These are phyloP conservation scores for Pseudohyphozyma bogoriensis DNA, from an alignment of 768 basidiomycete genomes.

Conservation along the genomic window DNA sequence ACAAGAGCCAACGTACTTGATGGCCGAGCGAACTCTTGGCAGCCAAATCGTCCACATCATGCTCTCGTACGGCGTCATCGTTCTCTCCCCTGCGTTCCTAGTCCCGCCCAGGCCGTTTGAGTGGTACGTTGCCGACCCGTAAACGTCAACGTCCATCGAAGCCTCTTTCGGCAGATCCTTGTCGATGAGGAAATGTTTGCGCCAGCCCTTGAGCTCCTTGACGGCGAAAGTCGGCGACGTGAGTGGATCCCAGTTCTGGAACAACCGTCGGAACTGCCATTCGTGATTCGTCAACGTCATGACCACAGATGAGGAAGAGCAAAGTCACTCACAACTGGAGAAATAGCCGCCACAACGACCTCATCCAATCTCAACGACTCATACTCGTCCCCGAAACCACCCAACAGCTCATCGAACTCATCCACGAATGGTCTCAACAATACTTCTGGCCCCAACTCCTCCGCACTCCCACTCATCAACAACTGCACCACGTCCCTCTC, in stretches of 20 bases:
- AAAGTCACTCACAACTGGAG: slow-evolving; percentile 52
- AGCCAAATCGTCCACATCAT: slow-evolving; percentile 92
- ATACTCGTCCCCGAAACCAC: slow-evolving; percentile 63
- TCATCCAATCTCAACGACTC: slow-evolving; percentile 73
- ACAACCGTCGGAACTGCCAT: slow-evolving; percentile 56
- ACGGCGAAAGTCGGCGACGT: slow-evolving; percentile 51
- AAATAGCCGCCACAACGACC: slow-evolving; percentile 82
- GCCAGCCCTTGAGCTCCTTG: slow-evolving; percentile 36
- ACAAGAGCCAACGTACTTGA: slow-evolving; percentile 50
- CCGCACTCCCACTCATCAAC: neutral
- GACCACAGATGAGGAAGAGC: neutral
- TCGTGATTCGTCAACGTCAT: slow-evolving; percentile 5
- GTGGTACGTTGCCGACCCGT: neutral
- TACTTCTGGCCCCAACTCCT: neutral
- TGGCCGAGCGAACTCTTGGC: slow-evolving; percentile 79
- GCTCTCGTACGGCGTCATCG: slow-evolving; percentile 91
- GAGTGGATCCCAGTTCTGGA: slow-evolving; percentile 73
- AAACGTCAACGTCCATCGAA: neutral
- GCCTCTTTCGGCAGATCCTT: slow-evolving; percentile 3
- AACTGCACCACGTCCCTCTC: slow-evolving; percentile 40
- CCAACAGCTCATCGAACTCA: slow-evolving; percentile 59
- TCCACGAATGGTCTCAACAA: slow-evolving; percentile 59
- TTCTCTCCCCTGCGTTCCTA: slow-evolving; percentile 6
- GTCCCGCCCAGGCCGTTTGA: neutral
- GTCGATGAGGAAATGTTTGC: slow-evolving; percentile 36